A percentile compares a stretch with the other conserved stretches of the same genome.
phyloP scores from a whole-genome alignment of 345 rosid species.

The Excoecaria cochinchinensis region DNA sequence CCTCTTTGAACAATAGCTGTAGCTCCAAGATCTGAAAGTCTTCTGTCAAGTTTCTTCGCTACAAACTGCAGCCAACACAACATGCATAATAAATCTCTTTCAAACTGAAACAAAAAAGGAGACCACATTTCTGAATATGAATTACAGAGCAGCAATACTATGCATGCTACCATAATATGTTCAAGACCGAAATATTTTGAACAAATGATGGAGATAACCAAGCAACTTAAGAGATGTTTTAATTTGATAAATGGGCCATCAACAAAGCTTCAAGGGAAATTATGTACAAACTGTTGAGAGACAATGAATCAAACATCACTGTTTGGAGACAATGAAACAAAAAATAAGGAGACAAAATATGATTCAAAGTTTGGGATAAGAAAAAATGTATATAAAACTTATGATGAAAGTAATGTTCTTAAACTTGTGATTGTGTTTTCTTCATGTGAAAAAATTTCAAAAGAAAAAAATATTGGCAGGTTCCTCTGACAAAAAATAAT shows the following conservation, averaged over 20 bases:
- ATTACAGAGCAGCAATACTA: not conserved
- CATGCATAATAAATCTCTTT: constrained; percentile 6
- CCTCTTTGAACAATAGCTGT: constrained; percentile 66
- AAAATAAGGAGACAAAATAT: not conserved
- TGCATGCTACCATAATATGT: not conserved
- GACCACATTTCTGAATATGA: not conserved
- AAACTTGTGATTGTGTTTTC: not conserved
- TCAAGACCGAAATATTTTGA: not conserved
- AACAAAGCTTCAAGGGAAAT: not conserved
- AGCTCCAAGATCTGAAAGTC: constrained; percentile 85
- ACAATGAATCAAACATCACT: not conserved
- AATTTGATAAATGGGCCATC: not conserved
- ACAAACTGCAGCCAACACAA: constrained; percentile 68
- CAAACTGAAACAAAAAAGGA: not conserved
- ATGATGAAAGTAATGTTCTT: not conserved
- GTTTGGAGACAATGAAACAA: not conserved
- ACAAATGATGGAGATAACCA: not conserved
- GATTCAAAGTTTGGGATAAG: not conserved
- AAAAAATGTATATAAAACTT: not conserved
- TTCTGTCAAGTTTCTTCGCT: constrained; percentile 91
- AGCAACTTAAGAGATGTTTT: not conserved
- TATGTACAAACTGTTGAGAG: not conserved
- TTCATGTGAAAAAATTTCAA: not conserved
- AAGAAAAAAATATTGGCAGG: no score
- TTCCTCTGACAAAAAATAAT: not conserved